phyloP scores from a whole-genome alignment of 495 filamentous ascomycete species.

The Aspergillus mulundensis region DNA sequence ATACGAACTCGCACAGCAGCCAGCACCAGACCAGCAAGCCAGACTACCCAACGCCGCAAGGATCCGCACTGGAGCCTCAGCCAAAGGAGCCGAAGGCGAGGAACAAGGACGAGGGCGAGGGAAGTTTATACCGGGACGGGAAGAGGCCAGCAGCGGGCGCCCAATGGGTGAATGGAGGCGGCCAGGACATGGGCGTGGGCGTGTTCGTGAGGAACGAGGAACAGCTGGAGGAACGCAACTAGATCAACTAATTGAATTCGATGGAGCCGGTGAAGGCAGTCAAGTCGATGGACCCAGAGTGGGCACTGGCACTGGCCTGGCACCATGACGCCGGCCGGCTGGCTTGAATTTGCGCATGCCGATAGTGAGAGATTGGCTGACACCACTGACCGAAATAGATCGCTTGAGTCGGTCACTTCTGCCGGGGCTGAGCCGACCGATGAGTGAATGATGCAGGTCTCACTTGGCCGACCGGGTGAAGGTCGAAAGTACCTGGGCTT shows the following conservation, averaged over 20 bases:
- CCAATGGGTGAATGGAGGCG: too few species aligned
- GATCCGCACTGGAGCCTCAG: constrained; percentile 7
- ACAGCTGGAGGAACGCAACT: too few species aligned
- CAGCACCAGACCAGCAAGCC: background rate
- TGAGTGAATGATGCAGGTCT: constrained; percentile 9
- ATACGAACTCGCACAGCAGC: background rate
- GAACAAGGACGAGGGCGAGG: background rate
- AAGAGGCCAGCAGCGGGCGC: background rate
- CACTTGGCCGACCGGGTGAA: constrained; percentile 7
- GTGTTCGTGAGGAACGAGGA: too few species aligned
- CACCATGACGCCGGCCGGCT: too few species aligned
- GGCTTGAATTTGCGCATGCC: too few species aligned
- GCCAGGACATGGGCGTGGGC: too few species aligned
- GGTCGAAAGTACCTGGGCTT: too few species aligned
- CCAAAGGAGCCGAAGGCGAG: background rate
- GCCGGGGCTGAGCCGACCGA: constrained; percentile 5
- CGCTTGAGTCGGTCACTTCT: too few species aligned
- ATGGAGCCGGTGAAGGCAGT: too few species aligned
- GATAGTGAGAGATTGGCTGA: background rate
- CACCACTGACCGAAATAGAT: background rate
- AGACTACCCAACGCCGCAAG: background rate
- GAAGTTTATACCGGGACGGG: background rate
- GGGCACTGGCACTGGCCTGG: too few species aligned
- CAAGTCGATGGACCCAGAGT: background rate
- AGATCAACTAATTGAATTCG: too few species aligned